Evolutionary conservation across 108 stramenopile genomes (phyloP), one percentile per base, ranked within the genome.

Genomic region (Seminavis robusta): DNA sequence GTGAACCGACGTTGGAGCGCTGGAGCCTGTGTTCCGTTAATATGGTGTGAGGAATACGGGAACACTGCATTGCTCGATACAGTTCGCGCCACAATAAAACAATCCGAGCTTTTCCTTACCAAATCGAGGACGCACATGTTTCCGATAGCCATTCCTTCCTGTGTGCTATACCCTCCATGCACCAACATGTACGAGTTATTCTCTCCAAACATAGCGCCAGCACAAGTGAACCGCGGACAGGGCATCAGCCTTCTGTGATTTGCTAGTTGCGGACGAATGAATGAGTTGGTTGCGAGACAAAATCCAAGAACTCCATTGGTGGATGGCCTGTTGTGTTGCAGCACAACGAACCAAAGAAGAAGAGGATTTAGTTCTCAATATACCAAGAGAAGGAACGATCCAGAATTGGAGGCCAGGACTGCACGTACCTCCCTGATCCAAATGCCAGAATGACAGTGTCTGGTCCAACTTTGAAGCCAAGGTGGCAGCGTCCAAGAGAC

Each of bases 401-500:
- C n/a, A n/a, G n/a, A n/a, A n/a, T n/a, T n/a, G n/a, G n/a, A n/a
- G n/a, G n/a, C n/a, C n/a, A n/a, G n/a, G n/a, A n/a, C n/a, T n/a
- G n/a, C n/a, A n/a, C n/a, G n/a, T n/a, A n/a, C n/a, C n/a, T n/a
- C n/a, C 83, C 79, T 7, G 75, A 76, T 0, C 83, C 83, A 71
- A 77, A 77, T 33, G 69, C 2, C 2, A 80, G 17, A 0, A 84
- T 9, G 15, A 69, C 79, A n/a, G 56, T 70, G 36, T 80, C 73
- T 2, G 56, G 76, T 13, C 76, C 46, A 17, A 84, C 59, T 30
- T 67, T 72, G 28, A 74, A 33, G 11, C 61, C 56, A 42, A 57
- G 25, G 42, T 84, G 83, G 39, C 83, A 80, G 1, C 83, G 67
- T 25, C 83, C 83, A 32, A 84, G 59, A 39, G 64, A 71, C 2